Conservation (phyloP, 192 early-diverging fungal species). For the Chytriomyces hyalinus region DNA sequence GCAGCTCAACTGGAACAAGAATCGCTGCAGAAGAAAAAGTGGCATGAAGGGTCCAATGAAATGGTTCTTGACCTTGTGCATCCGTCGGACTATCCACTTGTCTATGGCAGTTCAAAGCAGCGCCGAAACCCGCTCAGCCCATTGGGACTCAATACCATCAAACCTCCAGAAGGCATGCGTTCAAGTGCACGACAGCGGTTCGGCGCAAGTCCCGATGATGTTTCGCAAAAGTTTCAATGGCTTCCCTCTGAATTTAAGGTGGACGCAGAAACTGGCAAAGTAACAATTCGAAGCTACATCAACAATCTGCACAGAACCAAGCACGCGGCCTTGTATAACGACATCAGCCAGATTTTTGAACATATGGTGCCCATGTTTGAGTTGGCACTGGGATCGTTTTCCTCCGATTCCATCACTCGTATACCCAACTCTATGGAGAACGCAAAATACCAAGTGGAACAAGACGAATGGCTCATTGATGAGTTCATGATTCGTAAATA, state of each 20-base stretch:
- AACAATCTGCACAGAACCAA: slow-evolving; percentile 70
- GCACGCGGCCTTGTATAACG: slow-evolving; percentile 55
- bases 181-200: background rate
- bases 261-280: slow-evolving; percentile 45
- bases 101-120: slow-evolving; percentile 32
- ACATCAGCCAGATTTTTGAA: slow-evolving; percentile 59
- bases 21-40: slow-evolving; percentile 37
- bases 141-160: slow-evolving; percentile 9
- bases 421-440: slow-evolving; percentile 14
- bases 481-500: slow-evolving; percentile 5
- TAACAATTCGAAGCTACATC: slow-evolving; percentile 68
- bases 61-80: slow-evolving; percentile 61
- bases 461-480: slow-evolving; percentile 6
- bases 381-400: slow-evolving; percentile 14
- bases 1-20: slow-evolving; percentile 23
- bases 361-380: slow-evolving; percentile 72
- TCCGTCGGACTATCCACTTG: slow-evolving; percentile 53
- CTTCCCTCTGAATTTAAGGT: slow-evolving; percentile 71
- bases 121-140: slow-evolving; percentile 1
- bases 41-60: slow-evolving; percentile 52
- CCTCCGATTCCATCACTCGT: background rate
- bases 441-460: background rate
- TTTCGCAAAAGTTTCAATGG: slow-evolving; percentile 59
- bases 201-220: slow-evolving; percentile 1
- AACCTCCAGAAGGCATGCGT: no score